Percentiles rank a stretch among this genome's conserved stretches.
Conservation (phyloP, 1,284 basidiomycete genomes). For the Melampsora abietis-canadensis region DNA sequence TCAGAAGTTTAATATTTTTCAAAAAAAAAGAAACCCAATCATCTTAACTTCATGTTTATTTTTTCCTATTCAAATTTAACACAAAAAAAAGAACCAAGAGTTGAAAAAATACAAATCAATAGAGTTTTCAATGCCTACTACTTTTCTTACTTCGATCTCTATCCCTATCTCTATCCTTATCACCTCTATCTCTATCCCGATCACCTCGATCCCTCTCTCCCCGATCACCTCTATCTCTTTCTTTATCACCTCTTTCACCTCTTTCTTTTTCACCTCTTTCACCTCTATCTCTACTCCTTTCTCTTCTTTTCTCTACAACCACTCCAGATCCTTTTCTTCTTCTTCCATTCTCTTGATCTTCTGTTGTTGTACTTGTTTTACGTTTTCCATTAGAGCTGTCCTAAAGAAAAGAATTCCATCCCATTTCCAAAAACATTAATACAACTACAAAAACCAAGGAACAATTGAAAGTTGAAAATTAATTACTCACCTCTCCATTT, state of each 20-base stretch:
- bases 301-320: conserved; percentile 11
- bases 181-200: conserved; percentile 2
- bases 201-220: conserved; percentile 13
- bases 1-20: too few species aligned
- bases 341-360: conserved; percentile 15
- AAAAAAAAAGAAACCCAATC: not conserved
- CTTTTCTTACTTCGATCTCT: not conserved
- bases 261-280: conserved; percentile 5
- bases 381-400: conserved; percentile 10
- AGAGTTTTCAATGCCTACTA: not conserved
- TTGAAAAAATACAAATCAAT: not conserved
- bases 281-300: not conserved
- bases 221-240: conserved; percentile 18
- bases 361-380: not conserved
- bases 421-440: not conserved
- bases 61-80: not conserved
- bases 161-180: not conserved
- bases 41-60: not conserved
- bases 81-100: too few species aligned
- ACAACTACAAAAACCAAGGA: not conserved
- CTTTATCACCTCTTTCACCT: conserved; percentile 14
- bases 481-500: not conserved
- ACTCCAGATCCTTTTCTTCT: conserved; percentile 3
- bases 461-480: not conserved
- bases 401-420: conserved; percentile 8